Evolutionary conservation across 495 filamentous ascomycete genomes (phyloP).

Genomic region (Tuber calosporum): DNA sequence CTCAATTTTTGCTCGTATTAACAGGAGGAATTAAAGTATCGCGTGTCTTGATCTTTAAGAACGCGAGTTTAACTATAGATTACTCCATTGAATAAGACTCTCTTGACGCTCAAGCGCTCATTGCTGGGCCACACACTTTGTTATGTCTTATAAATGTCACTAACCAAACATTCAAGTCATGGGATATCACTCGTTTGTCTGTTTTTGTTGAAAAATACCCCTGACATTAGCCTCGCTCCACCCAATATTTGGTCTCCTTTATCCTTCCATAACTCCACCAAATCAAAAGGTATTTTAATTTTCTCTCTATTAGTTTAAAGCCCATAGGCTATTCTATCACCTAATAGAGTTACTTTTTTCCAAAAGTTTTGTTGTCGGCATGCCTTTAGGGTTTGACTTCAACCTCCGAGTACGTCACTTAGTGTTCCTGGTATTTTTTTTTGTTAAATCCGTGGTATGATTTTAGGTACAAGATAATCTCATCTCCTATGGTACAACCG

Average conservation of each 20-base stretch:
- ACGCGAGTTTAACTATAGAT: neutral
- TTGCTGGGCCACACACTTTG: neutral
- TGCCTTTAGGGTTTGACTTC: neutral
- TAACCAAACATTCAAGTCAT: neutral
- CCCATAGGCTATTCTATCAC: neutral
- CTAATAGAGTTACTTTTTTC: neutral
- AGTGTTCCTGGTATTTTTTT: neutral
- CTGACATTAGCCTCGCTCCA: neutral
- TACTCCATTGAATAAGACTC: neutral
- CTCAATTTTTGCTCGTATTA: no score
- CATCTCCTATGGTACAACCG: no score
- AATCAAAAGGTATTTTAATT: neutral
- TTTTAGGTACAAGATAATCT: no score
- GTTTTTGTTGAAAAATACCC: neutral
- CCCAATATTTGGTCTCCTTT: neutral
- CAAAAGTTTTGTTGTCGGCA: neutral
- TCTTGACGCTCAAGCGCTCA: neutral
- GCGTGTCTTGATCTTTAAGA: neutral
- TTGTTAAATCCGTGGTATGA: no score
- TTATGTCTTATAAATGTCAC: neutral
- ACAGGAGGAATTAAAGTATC: neutral
- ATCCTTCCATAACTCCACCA: neutral
- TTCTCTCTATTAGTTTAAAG: constrained; percentile 1
- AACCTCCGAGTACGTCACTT: neutral
- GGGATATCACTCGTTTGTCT: neutral